phyloP scores from a whole-genome alignment of 805 yeast species.

The Huiozyma sinensis region DNA sequence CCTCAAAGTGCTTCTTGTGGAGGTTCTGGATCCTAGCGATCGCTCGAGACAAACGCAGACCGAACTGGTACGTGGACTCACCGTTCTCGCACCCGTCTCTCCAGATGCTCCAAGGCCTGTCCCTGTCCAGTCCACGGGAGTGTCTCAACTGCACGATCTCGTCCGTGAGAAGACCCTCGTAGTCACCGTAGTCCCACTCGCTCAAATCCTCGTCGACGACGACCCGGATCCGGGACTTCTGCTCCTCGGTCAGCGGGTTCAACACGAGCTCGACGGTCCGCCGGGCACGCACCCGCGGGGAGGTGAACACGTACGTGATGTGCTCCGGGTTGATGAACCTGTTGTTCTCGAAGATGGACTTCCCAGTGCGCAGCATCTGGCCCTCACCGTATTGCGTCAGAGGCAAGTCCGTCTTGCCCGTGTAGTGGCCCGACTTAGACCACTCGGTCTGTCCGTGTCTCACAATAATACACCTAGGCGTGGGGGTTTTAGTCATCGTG shows the following conservation, averaged over 20 bases:
- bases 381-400: conserved; percentile 68
- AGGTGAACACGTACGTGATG: conserved; percentile 56
- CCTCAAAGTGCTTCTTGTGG: conserved; percentile 44
- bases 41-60: conserved; percentile 58
- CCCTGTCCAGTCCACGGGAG: conserved; percentile 44
- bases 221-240: conserved; percentile 33
- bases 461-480: conserved; percentile 61
- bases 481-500: conserved; percentile 19
- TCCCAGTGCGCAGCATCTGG: conserved; percentile 69
- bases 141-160: conserved; percentile 55
- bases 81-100: conserved; percentile 89
- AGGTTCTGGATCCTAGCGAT: conserved; percentile 53
- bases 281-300: conserved; percentile 75
- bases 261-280: conserved; percentile 61
- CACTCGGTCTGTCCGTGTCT: conserved; percentile 93
- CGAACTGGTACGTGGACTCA: conserved; percentile 57
- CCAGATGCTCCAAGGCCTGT: conserved; percentile 71
- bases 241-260: conserved; percentile 35
- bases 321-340: conserved; percentile 53
- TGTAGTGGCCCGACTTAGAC: conserved; percentile 90
- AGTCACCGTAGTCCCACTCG: conserved; percentile 96
- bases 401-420: conserved; percentile 74
- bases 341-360: conserved; percentile 48
- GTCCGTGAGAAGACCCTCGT: conserved; percentile 70
- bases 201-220: conserved; percentile 58